Conservation (phyloP, 2,329 filamentous ascomycete species). For the Talaromyces sp. region DNA sequence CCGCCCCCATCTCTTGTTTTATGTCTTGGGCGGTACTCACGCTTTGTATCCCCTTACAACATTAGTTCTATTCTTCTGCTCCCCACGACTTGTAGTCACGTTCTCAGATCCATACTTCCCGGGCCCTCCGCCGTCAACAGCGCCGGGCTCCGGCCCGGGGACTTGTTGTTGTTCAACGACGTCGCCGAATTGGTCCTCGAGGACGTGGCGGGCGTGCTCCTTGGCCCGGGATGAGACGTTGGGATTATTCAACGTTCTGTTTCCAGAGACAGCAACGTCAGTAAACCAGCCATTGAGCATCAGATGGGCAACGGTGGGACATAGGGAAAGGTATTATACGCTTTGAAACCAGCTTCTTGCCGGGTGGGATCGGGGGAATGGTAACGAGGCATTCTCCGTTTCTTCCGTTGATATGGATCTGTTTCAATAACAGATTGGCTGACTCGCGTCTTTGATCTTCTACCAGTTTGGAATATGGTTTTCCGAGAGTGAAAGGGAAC, state of each 20-base stretch:
- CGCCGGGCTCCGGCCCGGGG: not conserved
- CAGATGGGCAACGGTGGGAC: not conserved
- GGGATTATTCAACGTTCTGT: constrained; percentile 23
- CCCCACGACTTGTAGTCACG: constrained; percentile 17
- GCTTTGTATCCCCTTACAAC: constrained; percentile 26
- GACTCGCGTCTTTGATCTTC: not conserved
- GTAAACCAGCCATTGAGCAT: too few species aligned
- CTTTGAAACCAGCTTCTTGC: constrained; percentile 24
- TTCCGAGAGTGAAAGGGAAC: not conserved
- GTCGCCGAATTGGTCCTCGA: constrained; percentile 19
- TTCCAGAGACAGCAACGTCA: not conserved
- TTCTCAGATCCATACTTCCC: constrained; percentile 14
- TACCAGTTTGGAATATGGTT: not conserved
- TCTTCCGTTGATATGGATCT: not conserved
- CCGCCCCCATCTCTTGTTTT: not conserved
- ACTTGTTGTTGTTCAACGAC: not conserved
- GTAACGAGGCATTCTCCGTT: constrained; percentile 14
- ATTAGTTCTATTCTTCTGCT: constrained; percentile 21
- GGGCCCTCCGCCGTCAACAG: not conserved
- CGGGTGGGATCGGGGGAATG: constrained; percentile 19
- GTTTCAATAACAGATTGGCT: not conserved
- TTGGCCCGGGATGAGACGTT: constrained; percentile 22
- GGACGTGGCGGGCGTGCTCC: constrained; percentile 22
- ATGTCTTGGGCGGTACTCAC: constrained; percentile 17
- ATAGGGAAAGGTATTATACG: constrained; percentile 18